A percentile compares a stretch with the other conserved stretches of the same genome.
Evolutionary conservation across 2,329 filamentous ascomycete species (phyloP).

Genomic region (Fusarium cyanostomum): DNA sequence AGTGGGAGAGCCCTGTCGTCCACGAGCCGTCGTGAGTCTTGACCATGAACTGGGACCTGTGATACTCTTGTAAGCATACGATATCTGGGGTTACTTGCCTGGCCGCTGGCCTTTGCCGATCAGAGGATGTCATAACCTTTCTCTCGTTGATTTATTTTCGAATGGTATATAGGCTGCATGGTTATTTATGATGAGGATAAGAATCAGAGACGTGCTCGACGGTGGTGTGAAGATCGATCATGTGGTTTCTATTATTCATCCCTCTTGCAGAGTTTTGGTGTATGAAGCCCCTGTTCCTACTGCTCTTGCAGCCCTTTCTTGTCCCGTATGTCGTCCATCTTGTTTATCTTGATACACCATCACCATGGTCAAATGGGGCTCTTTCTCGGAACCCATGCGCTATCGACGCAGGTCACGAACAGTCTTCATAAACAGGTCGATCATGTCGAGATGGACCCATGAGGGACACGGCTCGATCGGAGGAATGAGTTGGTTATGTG

Average conservation of each 20-base stretch:
- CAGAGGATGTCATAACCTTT: too few species aligned
- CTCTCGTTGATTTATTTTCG: background rate
- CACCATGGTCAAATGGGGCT: background rate
- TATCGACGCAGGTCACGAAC: background rate
- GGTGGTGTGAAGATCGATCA: slow-evolving; percentile 25
- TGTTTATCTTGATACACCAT: slow-evolving; percentile 14
- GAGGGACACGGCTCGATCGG: slow-evolving; percentile 15
- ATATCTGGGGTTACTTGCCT: background rate
- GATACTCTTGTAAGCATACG: background rate
- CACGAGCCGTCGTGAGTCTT: slow-evolving; percentile 20
- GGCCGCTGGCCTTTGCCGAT: background rate
- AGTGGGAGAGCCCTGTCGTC: slow-evolving; percentile 41
- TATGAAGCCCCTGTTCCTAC: slow-evolving; percentile 30
- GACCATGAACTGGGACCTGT: background rate
- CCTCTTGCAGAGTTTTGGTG: slow-evolving; percentile 27
- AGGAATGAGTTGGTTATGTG: slow-evolving; percentile 18
- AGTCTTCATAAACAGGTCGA: background rate
- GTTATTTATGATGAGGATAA: background rate
- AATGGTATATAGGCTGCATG: background rate
- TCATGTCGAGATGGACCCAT: background rate
- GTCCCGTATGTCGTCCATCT: slow-evolving; percentile 23
- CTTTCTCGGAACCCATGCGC: background rate
- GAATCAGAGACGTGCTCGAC: background rate
- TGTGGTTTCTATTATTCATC: slow-evolving; percentile 42
- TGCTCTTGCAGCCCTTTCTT: slow-evolving; percentile 24